Evolutionary conservation across 2,329 filamentous ascomycete genomes (phyloP).

Genomic region (Ophiocordyceps camponoti-floridani): DNA sequence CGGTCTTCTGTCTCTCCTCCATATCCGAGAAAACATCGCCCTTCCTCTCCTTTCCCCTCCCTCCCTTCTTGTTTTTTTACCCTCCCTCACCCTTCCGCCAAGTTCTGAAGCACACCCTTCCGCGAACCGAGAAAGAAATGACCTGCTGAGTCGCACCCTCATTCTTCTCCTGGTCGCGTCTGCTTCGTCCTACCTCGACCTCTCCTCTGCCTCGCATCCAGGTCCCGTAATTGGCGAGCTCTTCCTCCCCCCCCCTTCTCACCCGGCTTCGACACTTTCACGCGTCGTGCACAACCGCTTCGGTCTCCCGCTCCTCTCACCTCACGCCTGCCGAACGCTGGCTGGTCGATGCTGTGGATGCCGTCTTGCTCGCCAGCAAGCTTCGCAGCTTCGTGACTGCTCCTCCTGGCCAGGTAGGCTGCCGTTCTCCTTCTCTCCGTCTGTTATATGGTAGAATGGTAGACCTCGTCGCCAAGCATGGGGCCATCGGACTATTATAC

Average conservation of each 20-base stretch:
- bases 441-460: no score
- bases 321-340: neutral
- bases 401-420: neutral
- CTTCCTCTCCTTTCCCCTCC: neutral
- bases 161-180: neutral
- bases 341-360: neutral
- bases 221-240: no score
- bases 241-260: no score
- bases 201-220: neutral
- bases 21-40: neutral
- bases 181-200: neutral
- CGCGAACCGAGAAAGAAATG: no score
- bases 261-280: no score
- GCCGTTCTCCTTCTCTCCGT: neutral
- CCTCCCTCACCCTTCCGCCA: neutral
- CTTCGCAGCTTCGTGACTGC: neutral
- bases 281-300: no score
- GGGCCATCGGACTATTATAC: no score
- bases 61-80: neutral
- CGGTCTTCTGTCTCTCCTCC: conserved; percentile 1
- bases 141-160: neutral
- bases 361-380: neutral
- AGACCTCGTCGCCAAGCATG: no score
- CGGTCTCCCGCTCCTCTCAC: neutral
- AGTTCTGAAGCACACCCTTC: no score